Evolutionary conservation across 441 rosid species (phyloP).

Genomic region (Gossypium davidsonii): DNA sequence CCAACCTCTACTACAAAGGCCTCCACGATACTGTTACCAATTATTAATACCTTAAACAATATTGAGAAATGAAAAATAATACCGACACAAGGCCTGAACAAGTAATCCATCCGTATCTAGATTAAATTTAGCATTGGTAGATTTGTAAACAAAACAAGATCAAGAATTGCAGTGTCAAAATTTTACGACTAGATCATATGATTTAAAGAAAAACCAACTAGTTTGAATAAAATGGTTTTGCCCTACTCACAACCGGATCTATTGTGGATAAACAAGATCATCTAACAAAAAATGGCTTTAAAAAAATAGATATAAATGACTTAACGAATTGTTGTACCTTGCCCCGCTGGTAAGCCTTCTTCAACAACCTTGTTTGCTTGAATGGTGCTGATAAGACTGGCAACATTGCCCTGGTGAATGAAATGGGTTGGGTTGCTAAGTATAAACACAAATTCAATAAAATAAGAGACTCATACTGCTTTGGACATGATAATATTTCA

Average conservation of each 20-base stretch:
- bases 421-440: background rate
- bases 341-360: conserved; percentile 62
- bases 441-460: background rate
- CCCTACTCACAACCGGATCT: background rate
- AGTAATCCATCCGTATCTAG: too few relatives aligned
- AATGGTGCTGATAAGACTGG: conserved; percentile 67
- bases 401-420: conserved; percentile 58
- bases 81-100: too few relatives aligned
- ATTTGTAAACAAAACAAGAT: background rate
- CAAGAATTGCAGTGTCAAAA: background rate
- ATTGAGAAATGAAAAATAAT: too few relatives aligned
- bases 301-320: background rate
- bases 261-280: background rate
- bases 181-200: background rate
- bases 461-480: background rate
- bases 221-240: background rate
- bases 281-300: background rate
- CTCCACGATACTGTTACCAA: too few relatives aligned
- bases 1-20: too few relatives aligned
- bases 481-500: background rate
- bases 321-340: conserved; percentile 55
- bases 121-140: too few relatives aligned
- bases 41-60: too few relatives aligned
- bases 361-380: conserved; percentile 83
- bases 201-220: background rate